phyloP scores from a whole-genome alignment of 2,329 filamentous ascomycete genomes.

The Teratosphaeria gauchensis region DNA sequence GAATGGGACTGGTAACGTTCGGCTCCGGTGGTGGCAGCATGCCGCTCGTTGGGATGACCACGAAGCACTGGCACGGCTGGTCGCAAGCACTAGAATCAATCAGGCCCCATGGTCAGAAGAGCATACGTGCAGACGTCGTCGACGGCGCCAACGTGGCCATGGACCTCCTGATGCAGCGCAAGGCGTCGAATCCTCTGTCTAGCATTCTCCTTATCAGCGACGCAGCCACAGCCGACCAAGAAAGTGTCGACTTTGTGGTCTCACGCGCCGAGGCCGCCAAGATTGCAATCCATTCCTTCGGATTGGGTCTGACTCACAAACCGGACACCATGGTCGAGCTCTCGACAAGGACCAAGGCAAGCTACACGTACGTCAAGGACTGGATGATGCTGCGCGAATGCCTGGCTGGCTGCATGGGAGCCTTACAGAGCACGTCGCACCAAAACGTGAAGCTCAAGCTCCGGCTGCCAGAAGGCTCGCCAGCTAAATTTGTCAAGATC shows the following conservation, averaged over 20 bases:
- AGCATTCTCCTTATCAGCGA: slow-evolving; percentile 96
- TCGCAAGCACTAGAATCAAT: slow-evolving; percentile 75
- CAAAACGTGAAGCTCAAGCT: slow-evolving; percentile 96
- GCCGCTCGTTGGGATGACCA: slow-evolving; percentile 95
- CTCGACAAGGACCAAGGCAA: slow-evolving; percentile 88
- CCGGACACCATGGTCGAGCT: slow-evolving; percentile 98
- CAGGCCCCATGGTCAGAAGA: slow-evolving; percentile 91
- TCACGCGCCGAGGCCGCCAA: slow-evolving; percentile 95
- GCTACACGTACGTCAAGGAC: slow-evolving; percentile 97
- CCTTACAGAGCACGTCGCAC: slow-evolving; percentile 89
- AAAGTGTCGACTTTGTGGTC: slow-evolving; percentile 95
- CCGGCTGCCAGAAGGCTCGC: slow-evolving; percentile 86
- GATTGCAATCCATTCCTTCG: slow-evolving; percentile 95
- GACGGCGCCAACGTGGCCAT: slow-evolving; percentile 97
- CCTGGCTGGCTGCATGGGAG: slow-evolving; percentile 82
- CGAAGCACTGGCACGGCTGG: slow-evolving; percentile 90
- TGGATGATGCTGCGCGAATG: slow-evolving; percentile 99
- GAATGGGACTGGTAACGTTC: slow-evolving; percentile 96
- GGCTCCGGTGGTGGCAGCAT: slow-evolving; percentile 89
- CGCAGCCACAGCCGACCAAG: slow-evolving; percentile 84
- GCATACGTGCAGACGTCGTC: slow-evolving; percentile 87
- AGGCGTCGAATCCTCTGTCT: slow-evolving; percentile 88
- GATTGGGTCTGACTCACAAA: slow-evolving; percentile 92
- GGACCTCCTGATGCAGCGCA: slow-evolving; percentile 96
- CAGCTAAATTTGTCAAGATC: slow-evolving; percentile 97